Evolutionary conservation across 1,284 basidiomycete species (phyloP).

Genomic region (Tylopilus sp.): DNA sequence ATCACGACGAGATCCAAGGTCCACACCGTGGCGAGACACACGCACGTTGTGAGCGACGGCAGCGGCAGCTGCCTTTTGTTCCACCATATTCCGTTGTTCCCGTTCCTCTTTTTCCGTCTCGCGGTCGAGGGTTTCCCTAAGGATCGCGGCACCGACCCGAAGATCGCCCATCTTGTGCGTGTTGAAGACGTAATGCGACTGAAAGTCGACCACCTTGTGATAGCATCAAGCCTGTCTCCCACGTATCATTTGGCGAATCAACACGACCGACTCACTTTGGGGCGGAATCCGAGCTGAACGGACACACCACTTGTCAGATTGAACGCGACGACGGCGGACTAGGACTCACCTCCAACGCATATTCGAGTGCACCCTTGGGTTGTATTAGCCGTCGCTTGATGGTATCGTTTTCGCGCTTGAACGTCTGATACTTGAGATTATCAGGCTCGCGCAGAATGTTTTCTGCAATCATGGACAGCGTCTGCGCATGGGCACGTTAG

Average conservation of each 20-base stretch:
- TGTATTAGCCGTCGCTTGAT: constrained; percentile 62
- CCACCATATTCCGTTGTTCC: constrained; percentile 43
- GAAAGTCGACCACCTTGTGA: constrained; percentile 47
- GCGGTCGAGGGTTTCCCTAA: constrained; percentile 58
- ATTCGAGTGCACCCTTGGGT: constrained; percentile 73
- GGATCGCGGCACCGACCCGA: constrained; percentile 58
- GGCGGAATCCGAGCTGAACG: constrained; percentile 65
- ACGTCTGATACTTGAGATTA: constrained; percentile 65
- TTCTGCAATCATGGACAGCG: constrained; percentile 63
- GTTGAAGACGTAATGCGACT: constrained; percentile 67
- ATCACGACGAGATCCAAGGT: too few species aligned
- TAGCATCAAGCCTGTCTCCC: background rate
- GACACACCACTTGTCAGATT: too few species aligned
- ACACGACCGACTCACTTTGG: constrained; percentile 45
- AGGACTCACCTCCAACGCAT: constrained; percentile 62
- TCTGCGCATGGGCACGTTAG: too few species aligned
- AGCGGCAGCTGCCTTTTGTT: constrained; percentile 56
- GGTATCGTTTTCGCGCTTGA: constrained; percentile 71
- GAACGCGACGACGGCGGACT: background rate
- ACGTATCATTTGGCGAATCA: too few species aligned
- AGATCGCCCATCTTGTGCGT: constrained; percentile 53
- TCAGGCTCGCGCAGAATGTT: constrained; percentile 70
- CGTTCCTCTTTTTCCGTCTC: constrained; percentile 57
- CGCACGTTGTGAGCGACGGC: constrained; percentile 54
- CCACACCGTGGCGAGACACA: too few species aligned